These are phyloP conservation scores for Trichophaea hybrida DNA, from an alignment of 2,329 filamentous ascomycete species.

Conservation along the genomic window DNA sequence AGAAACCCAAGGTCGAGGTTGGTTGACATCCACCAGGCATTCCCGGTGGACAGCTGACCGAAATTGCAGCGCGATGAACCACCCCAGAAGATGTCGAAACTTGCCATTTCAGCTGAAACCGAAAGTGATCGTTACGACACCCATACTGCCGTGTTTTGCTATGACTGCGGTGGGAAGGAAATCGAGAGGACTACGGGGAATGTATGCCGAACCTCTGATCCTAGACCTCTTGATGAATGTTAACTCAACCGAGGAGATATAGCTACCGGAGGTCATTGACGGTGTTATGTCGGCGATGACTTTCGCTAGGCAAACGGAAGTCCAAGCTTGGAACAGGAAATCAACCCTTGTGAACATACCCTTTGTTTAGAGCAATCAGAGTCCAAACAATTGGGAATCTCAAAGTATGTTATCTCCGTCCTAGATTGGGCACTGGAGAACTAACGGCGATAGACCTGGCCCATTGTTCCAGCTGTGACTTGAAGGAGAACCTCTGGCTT, in stretches of 20 bases:
- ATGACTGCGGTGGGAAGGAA: slow-evolving; percentile 54
- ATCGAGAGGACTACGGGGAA: slow-evolving; percentile 53
- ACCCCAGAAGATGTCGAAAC: slow-evolving; percentile 84
- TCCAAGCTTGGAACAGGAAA: slow-evolving; percentile 96
- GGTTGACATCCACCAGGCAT: slow-evolving; percentile 9
- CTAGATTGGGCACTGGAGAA: background rate
- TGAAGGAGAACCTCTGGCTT: slow-evolving; percentile 91
- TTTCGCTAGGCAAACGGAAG: slow-evolving; percentile 82
- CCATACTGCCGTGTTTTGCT: slow-evolving; percentile 59
- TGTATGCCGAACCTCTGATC: slow-evolving; percentile 11
- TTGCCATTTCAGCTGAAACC: slow-evolving; percentile 84
- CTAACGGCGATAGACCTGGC: slow-evolving; percentile 43
- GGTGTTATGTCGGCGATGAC: slow-evolving; percentile 83
- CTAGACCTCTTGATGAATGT: background rate
- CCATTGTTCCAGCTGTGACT: slow-evolving; percentile 72
- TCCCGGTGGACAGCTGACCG: slow-evolving; percentile 11
- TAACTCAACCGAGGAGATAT: background rate
- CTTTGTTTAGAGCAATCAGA: slow-evolving; percentile 61
- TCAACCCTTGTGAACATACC: slow-evolving; percentile 82
- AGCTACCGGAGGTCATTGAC: slow-evolving; percentile 56
- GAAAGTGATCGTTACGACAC: slow-evolving; percentile 87
- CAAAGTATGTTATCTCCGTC: slow-evolving; percentile 32
- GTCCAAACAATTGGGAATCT: slow-evolving; percentile 53
- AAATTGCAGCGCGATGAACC: slow-evolving; percentile 65
- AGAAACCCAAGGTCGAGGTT: slow-evolving; percentile 48